phyloP scores from a whole-genome alignment of 106 monocot genomes.

The Apostasia ramifera region DNA sequence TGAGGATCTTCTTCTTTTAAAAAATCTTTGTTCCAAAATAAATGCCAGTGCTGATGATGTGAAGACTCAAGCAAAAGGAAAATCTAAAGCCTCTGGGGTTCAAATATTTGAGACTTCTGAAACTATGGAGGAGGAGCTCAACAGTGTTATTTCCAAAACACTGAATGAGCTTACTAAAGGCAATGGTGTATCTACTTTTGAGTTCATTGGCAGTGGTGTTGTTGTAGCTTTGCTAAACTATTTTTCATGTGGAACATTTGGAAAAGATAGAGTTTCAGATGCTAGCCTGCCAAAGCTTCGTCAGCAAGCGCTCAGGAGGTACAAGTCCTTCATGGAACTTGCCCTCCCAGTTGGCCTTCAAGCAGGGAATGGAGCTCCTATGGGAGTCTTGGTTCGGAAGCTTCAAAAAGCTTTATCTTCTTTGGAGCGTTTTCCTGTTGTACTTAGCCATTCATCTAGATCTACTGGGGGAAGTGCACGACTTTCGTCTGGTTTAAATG shows the following conservation, averaged over 20 bases:
- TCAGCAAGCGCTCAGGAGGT: constrained; percentile 64
- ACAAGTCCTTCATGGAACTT: constrained; percentile 69
- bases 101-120: constrained; percentile 44
- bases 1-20: constrained; percentile 79
- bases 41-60: constrained; percentile 48
- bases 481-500: constrained; percentile 72
- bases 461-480: constrained; percentile 65
- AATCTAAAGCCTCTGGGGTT: constrained; percentile 49
- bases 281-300: constrained; percentile 71
- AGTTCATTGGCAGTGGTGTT: constrained; percentile 98
- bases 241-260: constrained; percentile 86
- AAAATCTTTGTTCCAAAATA: constrained; percentile 68
- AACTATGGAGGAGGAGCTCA: constrained; percentile 54
- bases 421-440: constrained; percentile 90
- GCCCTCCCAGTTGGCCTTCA: constrained; percentile 40
- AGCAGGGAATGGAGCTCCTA: constrained; percentile 41
- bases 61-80: constrained; percentile 70
- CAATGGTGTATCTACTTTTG: constrained; percentile 97
- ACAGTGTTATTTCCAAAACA: constrained; percentile 54
- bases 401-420: constrained; percentile 94
- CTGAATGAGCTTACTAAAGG: constrained; percentile 70
- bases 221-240: constrained; percentile 80
- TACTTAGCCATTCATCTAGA: constrained; percentile 84
- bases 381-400: constrained; percentile 81
- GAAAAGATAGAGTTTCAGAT: constrained; percentile 67